These are phyloP conservation scores for Panaeolus cyanescens DNA, from an alignment of 768 basidiomycete species.

Conservation along the genomic window DNA sequence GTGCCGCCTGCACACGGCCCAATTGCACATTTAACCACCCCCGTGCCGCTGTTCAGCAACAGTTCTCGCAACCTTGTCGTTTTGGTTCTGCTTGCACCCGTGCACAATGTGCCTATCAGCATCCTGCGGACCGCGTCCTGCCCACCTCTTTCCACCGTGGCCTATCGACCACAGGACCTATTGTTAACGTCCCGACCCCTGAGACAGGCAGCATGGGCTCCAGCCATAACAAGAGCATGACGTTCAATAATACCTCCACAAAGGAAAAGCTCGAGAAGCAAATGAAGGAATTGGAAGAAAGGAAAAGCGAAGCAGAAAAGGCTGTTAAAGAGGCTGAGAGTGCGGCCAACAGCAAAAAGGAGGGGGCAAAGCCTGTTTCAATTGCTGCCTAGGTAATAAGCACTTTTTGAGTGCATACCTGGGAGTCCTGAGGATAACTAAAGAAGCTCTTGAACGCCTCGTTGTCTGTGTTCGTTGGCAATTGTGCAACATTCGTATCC, in stretches of 20 bases:
- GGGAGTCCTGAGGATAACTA: neutral
- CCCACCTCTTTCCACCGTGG: conserved; percentile 84
- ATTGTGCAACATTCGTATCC: no score
- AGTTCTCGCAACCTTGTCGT: conserved; percentile 63
- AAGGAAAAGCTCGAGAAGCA: conserved; percentile 51
- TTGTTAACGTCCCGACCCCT: conserved; percentile 63
- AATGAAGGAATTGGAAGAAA: conserved; percentile 62
- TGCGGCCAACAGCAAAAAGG: conserved; percentile 62
- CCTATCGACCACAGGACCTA: conserved; percentile 56
- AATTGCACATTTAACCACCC: conserved; percentile 74
- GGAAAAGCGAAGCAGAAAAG: conserved; percentile 62
- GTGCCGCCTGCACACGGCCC: conserved; percentile 67
- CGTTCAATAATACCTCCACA: conserved; percentile 60
- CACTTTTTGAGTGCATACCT: neutral
- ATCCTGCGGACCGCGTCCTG: conserved; percentile 84
- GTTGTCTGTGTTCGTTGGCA: neutral
- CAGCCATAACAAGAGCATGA: conserved; percentile 71
- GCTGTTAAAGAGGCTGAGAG: conserved; percentile 67
- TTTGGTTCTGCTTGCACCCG: conserved; percentile 88
- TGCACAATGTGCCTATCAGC: conserved; percentile 85
- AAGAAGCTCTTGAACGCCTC: neutral
- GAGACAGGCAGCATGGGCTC: conserved; percentile 66
- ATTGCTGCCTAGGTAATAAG: conserved; percentile 38
- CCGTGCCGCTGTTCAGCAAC: conserved; percentile 36
- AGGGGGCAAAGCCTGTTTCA: conserved; percentile 52